These are phyloP conservation scores for Gossypium gossypioides DNA, from an alignment of 441 rosid species.

Conservation along the genomic window DNA sequence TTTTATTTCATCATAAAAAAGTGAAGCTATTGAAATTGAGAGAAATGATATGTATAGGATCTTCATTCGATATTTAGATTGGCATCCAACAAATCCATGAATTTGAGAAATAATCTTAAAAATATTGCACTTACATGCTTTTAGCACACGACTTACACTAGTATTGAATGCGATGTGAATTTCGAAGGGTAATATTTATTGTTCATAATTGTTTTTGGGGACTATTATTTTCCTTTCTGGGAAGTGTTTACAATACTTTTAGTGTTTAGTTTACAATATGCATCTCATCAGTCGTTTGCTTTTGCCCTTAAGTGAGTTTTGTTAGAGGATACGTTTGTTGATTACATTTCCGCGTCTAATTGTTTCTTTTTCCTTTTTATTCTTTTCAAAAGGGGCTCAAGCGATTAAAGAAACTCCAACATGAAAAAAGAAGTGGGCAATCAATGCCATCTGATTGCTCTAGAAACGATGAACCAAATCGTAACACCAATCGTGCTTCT, in stretches of 20 bases:
- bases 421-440: constrained; percentile 44
- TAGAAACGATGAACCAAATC: constrained; percentile 30
- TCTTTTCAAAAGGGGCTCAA: constrained; percentile 41
- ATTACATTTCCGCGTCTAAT: too few species aligned
- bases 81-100: neutral
- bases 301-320: neutral
- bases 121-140: too few species aligned
- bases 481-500: constrained; percentile 2
- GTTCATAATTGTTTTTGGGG: neutral
- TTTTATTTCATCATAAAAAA: neutral
- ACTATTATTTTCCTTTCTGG: neutral
- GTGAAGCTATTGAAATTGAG: too few species aligned
- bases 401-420: constrained; percentile 57
- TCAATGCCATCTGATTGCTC: constrained; percentile 24
- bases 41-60: neutral
- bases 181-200: neutral
- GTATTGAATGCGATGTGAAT: too few species aligned
- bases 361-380: neutral
- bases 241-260: neutral
- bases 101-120: neutral
- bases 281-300: neutral
- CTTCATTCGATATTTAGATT: neutral
- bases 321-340: neutral
- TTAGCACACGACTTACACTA: too few species aligned
- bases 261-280: neutral